Percentiles rank a stretch among this genome's conserved stretches.
Conservation (phyloP, 805 yeast species). For the Wickerhamomyces rabaulensis region DNA sequence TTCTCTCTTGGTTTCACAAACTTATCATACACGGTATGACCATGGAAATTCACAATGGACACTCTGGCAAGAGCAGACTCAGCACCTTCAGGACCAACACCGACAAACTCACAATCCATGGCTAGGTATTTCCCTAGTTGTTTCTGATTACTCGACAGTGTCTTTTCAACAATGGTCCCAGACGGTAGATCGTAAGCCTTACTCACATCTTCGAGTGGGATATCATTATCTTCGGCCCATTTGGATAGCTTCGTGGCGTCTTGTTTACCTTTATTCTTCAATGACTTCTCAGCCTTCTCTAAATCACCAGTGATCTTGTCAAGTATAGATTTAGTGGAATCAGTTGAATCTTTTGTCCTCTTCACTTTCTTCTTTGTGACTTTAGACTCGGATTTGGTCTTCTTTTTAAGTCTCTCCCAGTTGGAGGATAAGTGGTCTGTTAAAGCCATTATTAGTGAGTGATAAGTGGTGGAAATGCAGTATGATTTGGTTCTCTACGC, state of each 20-base stretch:
- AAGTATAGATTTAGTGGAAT: conserved; percentile 6
- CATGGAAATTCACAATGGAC: conserved; percentile 79
- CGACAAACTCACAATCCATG: conserved; percentile 93
- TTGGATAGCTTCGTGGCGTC: conserved; percentile 2
- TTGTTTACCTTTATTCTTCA: not conserved
- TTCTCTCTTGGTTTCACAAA: conserved; percentile 70
- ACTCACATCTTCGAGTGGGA: conserved; percentile 18
- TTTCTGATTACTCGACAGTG: conserved; percentile 27
- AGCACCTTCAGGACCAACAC: conserved; percentile 70
- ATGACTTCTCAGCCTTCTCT: conserved; percentile 1
- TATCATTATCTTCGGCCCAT: conserved; percentile 26
- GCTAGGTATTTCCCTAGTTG: conserved; percentile 71
- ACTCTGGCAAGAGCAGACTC: conserved; percentile 79
- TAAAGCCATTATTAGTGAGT: conserved; percentile 3
- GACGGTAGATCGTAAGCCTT: conserved; percentile 18
- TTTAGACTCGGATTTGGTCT: not conserved
- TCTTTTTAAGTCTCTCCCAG: conserved; percentile 7
- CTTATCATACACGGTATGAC: conserved; percentile 63
- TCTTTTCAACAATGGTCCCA: conserved; percentile 2
- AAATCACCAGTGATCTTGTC: conserved; percentile 2
- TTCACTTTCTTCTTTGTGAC: not conserved
- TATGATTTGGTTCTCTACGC: not conserved
- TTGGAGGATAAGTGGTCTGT: conserved; percentile 7
- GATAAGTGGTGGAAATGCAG: too few relatives aligned
- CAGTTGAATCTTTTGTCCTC: not conserved